Conservation (phyloP, 177 flowering plant species). For the Telopea speciosissima region DNA sequence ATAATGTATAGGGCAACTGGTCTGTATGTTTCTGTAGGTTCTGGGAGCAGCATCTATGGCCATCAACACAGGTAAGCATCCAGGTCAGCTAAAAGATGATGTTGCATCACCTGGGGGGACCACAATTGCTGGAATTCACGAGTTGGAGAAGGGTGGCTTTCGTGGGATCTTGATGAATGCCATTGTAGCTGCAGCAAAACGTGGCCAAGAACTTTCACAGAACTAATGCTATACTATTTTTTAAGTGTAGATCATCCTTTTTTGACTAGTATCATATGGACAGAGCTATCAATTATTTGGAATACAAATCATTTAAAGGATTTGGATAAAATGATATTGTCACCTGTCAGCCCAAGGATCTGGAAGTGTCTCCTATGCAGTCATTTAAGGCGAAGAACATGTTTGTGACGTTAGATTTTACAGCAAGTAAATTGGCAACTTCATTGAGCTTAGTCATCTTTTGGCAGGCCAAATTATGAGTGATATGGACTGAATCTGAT, state of each 20-base stretch:
- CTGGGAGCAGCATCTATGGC: conserved; percentile 64
- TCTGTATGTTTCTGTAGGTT: not conserved
- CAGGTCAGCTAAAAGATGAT: conserved; percentile 90
- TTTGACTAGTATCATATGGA: not conserved
- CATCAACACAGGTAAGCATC: conserved; percentile 62
- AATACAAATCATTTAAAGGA: too few relatives aligned
- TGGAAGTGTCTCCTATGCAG: too few relatives aligned
- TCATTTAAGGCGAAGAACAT: too few relatives aligned
- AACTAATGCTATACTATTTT: conserved; percentile 16
- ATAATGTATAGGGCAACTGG: too few relatives aligned
- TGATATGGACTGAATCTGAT: too few relatives aligned
- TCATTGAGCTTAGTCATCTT: too few relatives aligned
- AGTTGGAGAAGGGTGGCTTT: conserved; percentile 76
- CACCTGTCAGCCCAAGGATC: too few relatives aligned
- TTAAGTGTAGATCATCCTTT: not conserved
- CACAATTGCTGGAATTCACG: conserved; percentile 88
- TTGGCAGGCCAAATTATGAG: too few relatives aligned
- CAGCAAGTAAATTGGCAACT: too few relatives aligned
- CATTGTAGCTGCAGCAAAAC: conserved; percentile 74
- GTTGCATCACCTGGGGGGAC: conserved; percentile 96
- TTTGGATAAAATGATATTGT: too few relatives aligned
- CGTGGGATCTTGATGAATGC: conserved; percentile 85
- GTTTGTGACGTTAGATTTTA: too few relatives aligned
- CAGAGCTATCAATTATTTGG: not conserved
- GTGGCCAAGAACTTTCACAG: conserved; percentile 67